Evolutionary conservation across 2,329 filamentous ascomycete genomes (phyloP).

Genomic region (Neofusicoccum kwambonambiense): DNA sequence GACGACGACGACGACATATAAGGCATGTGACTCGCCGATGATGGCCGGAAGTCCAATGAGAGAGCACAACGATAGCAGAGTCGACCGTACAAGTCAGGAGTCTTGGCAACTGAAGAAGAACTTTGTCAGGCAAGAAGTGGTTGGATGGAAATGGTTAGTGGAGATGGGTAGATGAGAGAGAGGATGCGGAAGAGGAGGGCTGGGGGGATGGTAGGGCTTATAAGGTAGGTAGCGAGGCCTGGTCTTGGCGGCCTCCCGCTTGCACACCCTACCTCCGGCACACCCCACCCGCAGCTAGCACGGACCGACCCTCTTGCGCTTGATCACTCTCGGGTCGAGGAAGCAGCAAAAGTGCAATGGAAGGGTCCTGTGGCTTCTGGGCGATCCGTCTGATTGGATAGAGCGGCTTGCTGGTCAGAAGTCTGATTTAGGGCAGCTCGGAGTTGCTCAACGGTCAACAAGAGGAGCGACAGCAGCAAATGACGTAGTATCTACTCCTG

Average conservation of each 20-base stretch:
- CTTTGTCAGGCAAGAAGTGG: background rate
- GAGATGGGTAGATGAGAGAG: background rate
- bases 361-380: background rate
- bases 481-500: background rate
- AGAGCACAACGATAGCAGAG: background rate
- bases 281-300: constrained; percentile 1
- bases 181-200: constrained; percentile 2
- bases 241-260: constrained; percentile 16
- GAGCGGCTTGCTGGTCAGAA: background rate
- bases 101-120: background rate
- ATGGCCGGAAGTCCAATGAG: background rate
- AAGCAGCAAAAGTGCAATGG: background rate
- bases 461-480: background rate
- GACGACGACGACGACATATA: background rate
- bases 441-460: background rate
- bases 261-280: constrained; percentile 7
- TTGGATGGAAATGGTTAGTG: background rate
- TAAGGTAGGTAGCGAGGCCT: constrained; percentile 10
- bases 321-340: background rate
- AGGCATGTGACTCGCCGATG: background rate
- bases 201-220: constrained; percentile 4
- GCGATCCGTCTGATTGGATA: background rate
- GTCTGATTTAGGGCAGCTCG: background rate
- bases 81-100: background rate
- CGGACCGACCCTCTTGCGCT: background rate